A percentile compares a stretch with the other conserved stretches of the same genome.
Conservation (phyloP, 176 grass and related monocot species). For the barley (Hordeum vulgare) region DNA sequence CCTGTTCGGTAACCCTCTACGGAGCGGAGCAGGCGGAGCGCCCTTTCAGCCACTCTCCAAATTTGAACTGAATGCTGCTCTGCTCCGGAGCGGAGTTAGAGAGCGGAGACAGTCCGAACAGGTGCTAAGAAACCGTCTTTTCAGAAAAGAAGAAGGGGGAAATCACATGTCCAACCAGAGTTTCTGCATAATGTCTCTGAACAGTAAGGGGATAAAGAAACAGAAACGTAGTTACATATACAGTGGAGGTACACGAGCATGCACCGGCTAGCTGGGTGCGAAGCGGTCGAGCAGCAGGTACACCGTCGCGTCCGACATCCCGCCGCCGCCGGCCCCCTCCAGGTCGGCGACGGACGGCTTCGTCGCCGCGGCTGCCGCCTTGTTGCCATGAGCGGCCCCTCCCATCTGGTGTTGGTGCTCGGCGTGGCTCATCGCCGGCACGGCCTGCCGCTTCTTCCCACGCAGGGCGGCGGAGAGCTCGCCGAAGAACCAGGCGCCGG, state of each 20-base stretch:
- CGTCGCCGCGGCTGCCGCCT: not conserved
- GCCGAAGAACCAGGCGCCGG: slow-evolving; percentile 24
- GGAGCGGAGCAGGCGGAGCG: too few relatives aligned
- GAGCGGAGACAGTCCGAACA: too few relatives aligned
- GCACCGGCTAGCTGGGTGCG: not conserved
- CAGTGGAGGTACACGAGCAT: not conserved
- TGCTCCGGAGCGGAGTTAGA: too few relatives aligned
- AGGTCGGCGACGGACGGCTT: not conserved
- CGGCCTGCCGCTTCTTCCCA: not conserved
- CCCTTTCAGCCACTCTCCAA: too few relatives aligned
- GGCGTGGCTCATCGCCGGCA: not conserved
- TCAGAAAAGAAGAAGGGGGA: too few relatives aligned
- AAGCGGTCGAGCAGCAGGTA: slow-evolving; percentile 62
- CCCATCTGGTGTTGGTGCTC: not conserved
- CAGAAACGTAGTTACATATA: not conserved
- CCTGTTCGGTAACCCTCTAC: too few relatives aligned
- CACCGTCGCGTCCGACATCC: slow-evolving; percentile 54
- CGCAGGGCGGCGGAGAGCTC: slow-evolving; percentile 24
- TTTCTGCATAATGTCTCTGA: not conserved
- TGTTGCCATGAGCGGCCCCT: not conserved
- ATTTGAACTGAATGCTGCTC: too few relatives aligned
- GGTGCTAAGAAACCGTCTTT: too few relatives aligned
- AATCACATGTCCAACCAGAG: not conserved
- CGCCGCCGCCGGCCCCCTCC: not conserved
- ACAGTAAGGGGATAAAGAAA: too few relatives aligned